Evolutionary conservation across 2,329 filamentous ascomycete species (phyloP), one percentile per base, ranked within the genome.

Genomic region (Curvularia sp.): DNA sequence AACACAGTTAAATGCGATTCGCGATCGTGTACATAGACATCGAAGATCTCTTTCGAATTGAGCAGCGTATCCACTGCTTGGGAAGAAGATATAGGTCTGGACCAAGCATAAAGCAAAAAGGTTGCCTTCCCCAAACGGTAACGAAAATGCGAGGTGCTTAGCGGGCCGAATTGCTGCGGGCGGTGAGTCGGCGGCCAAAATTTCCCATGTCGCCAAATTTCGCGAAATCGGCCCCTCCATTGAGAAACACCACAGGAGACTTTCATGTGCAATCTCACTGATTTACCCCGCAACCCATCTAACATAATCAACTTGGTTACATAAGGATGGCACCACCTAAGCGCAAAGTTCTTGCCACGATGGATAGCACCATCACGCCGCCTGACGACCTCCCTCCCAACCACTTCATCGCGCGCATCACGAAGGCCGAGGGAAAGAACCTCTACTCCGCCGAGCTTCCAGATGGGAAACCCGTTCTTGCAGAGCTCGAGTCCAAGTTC

Each of bases 351-450:
- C 86, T 89, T 56, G 91, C 91, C 19, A 91, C 91, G 15, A 90
- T 90, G 47, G 87, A 93, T 73, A 89, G 91, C 76, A 82, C 88
- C 81, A 74, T 87, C 79, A 76, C 80, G 74, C 76, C 89, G 74
- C 80, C 93, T 81, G 74, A 79, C 56, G 71, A 74, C 6, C 78
- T 89, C 19, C 58, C 79, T 5, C 68, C 78, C n/a, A 76, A 75
- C 30, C 85, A 89, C 71, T 82, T 82, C 50, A 86, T 99, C 59
- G 92, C 91, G 18, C 90, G 88, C 56, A 88, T 97, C 57, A 80
- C 91, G 72, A 91, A 91, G 76, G 90, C 90, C 42, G 89, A 93
- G 67, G 94, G 94, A 66, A 97, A 97, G 80, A 96, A 91, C 77
- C 83, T 96, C 41, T 98, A 96, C 82, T 85, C 86, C 42, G 92